phyloP scores from a whole-genome alignment of 2,329 filamentous ascomycete genomes.

The Cylindrodendrum hubeiense region DNA sequence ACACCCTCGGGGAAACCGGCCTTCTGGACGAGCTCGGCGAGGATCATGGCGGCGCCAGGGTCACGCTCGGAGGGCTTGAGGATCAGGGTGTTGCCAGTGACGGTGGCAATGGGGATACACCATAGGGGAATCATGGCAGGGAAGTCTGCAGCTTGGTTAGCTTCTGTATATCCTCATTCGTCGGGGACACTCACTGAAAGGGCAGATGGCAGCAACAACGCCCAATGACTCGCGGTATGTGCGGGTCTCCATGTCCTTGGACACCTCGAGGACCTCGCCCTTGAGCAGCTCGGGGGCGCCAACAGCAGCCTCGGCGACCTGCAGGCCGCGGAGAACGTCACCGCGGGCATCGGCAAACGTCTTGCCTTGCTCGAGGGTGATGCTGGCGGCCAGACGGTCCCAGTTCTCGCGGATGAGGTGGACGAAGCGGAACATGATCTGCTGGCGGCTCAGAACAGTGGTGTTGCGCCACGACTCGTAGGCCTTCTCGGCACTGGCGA shows the following conservation, averaged over 20 bases:
- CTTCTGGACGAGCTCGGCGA: conserved; percentile 83
- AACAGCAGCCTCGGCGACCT: conserved; percentile 87
- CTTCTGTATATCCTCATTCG: not conserved
- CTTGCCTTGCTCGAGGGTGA: conserved; percentile 90
- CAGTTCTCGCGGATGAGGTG: conserved; percentile 85
- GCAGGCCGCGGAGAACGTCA: conserved; percentile 84
- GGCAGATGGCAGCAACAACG: conserved; percentile 86
- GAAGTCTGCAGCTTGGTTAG: conserved; percentile 72
- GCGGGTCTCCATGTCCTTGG: conserved; percentile 91
- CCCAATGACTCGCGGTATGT: conserved; percentile 86
- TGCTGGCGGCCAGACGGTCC: conserved; percentile 86
- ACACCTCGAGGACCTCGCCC: conserved; percentile 86
- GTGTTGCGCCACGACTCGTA: conserved; percentile 81
- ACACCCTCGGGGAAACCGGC: conserved; percentile 87
- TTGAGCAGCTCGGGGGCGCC: conserved; percentile 85
- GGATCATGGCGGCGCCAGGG: conserved; percentile 86
- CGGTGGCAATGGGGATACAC: conserved; percentile 87
- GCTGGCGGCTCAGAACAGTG: conserved; percentile 79
- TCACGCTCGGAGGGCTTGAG: conserved; percentile 90
- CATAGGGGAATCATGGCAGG: conserved; percentile 94
- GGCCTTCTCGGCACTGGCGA: conserved; percentile 81
- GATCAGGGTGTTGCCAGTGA: conserved; percentile 86
- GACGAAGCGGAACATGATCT: conserved; percentile 91
- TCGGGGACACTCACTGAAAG: conserved; percentile 75
- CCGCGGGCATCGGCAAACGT: conserved; percentile 86